phyloP scores from a whole-genome alignment of 805 yeast species.

The Candida tibetensis region DNA sequence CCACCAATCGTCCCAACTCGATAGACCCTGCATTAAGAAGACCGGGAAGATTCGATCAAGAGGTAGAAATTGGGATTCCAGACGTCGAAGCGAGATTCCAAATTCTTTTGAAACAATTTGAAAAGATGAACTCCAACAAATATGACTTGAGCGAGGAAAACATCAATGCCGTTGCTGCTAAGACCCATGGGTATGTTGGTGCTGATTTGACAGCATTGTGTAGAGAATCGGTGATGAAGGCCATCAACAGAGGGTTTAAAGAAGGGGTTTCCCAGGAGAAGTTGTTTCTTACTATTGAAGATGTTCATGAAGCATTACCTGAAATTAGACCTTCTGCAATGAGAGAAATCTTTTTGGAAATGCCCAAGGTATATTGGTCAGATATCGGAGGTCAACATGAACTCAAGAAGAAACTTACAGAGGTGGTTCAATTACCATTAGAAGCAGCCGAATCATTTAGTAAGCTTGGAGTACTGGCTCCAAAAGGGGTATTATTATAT shows the following conservation, averaged over 20 bases:
- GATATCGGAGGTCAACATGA: slow-evolving; percentile 96
- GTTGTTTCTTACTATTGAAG: slow-evolving; percentile 49
- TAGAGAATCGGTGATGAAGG: slow-evolving; percentile 82
- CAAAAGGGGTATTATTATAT: slow-evolving; percentile 87
- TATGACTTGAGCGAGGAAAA: slow-evolving; percentile 53
- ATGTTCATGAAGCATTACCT: slow-evolving; percentile 67
- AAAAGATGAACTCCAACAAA: slow-evolving; percentile 42
- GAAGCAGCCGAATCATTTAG: slow-evolving; percentile 76
- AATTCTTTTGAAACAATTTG: slow-evolving; percentile 63
- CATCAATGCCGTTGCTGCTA: slow-evolving; percentile 60
- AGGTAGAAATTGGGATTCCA: slow-evolving; percentile 88
- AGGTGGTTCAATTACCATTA: slow-evolving; percentile 89
- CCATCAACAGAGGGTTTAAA: slow-evolving; percentile 63
- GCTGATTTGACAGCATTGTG: slow-evolving; percentile 88
- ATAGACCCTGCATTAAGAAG: slow-evolving; percentile 73
- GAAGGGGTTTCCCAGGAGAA: slow-evolving; percentile 22
- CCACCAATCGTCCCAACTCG: slow-evolving; percentile 68
- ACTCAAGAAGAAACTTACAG: slow-evolving; percentile 75
- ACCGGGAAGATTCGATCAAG: slow-evolving; percentile 89
- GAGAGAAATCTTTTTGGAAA: slow-evolving; percentile 91
- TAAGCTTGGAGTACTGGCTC: slow-evolving; percentile 79
- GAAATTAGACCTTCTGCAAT: slow-evolving; percentile 95
- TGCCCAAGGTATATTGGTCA: slow-evolving; percentile 90
- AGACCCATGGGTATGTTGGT: slow-evolving; percentile 97
- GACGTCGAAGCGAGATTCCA: slow-evolving; percentile 76